Conservation (phyloP, 2,329 filamentous ascomycete genomes). For the Ophiocordyceps sinensis region DNA sequence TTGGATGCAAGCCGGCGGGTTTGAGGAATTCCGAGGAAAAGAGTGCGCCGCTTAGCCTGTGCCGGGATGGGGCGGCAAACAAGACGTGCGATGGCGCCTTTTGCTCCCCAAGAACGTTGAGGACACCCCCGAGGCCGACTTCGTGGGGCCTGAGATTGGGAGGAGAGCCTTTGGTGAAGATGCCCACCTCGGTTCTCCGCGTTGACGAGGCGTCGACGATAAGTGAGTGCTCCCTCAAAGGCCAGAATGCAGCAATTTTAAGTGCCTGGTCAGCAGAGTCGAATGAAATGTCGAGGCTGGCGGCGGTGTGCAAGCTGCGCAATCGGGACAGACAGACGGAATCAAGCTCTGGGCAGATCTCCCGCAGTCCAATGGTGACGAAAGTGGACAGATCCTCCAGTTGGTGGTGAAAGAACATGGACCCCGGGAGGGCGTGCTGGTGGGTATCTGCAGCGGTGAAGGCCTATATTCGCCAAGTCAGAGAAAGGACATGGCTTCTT, state of each 20-base stretch:
- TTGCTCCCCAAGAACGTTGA: slow-evolving; percentile 67
- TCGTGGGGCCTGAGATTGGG: slow-evolving; percentile 52
- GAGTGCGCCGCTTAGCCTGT: slow-evolving; percentile 41
- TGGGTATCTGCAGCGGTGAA: slow-evolving; percentile 39
- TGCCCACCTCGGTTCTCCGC: slow-evolving; percentile 63
- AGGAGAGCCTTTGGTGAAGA: slow-evolving; percentile 53
- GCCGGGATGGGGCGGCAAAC: slow-evolving; percentile 73
- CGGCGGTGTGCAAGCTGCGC: slow-evolving; percentile 32
- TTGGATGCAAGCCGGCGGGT: slow-evolving; percentile 75
- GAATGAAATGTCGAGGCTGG: slow-evolving; percentile 64
- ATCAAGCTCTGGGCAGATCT: slow-evolving; percentile 33
- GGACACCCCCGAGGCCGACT: slow-evolving; percentile 60
- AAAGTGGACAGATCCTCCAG: slow-evolving; percentile 44
- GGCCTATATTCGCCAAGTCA: slow-evolving; percentile 26
- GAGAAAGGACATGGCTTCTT: not conserved
- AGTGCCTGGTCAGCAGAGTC: slow-evolving; percentile 52
- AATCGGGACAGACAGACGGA: slow-evolving; percentile 34
- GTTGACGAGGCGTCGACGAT: slow-evolving; percentile 23
- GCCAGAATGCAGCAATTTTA: slow-evolving; percentile 52
- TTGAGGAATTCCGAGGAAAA: slow-evolving; percentile 52
- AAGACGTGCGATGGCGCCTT: slow-evolving; percentile 57
- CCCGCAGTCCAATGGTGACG: slow-evolving; percentile 33
- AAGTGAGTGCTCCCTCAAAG: slow-evolving; percentile 26
- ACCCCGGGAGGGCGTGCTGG: slow-evolving; percentile 27
- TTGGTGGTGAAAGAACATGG: slow-evolving; percentile 56